Percentiles rank a stretch among this genome's conserved stretches.
These are phyloP conservation scores for Fusarium nisikadoi DNA, from an alignment of 2,329 filamentous ascomycete species.

Conservation along the genomic window DNA sequence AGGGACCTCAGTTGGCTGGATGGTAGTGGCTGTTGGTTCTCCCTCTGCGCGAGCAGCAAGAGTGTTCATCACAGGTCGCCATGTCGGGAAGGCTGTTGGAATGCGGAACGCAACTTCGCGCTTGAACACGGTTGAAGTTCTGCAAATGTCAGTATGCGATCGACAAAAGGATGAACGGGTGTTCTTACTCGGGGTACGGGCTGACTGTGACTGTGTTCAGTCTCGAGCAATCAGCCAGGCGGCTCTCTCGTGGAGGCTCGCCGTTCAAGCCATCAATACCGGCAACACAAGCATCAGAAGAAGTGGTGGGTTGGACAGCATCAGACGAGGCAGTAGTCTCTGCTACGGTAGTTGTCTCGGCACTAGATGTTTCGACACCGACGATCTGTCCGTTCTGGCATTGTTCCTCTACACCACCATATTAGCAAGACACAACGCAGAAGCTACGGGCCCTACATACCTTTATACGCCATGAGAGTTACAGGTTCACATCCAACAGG, in stretches of 20 bases:
- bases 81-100: background rate
- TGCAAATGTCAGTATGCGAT: background rate
- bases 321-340: background rate
- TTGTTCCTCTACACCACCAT: background rate
- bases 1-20: conserved; percentile 10
- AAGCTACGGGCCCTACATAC: background rate
- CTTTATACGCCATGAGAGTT: background rate
- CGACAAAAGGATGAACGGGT: accelerated
- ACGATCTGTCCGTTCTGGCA: conserved; percentile 20
- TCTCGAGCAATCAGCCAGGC: conserved; percentile 9
- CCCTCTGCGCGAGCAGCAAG: background rate
- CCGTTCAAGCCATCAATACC: background rate
- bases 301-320: background rate
- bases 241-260: background rate
- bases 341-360: background rate
- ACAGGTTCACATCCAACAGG: background rate
- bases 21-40: conserved; percentile 7
- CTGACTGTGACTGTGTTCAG: conserved; percentile 14
- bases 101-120: conserved; percentile 1
- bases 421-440: background rate
- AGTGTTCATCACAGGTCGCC: background rate
- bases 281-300: background rate
- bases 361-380: background rate
- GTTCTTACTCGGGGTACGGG: conserved; percentile 5
- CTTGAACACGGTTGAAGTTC: background rate